Conservation (phyloP, 208 protist genomes). For the Trichomonas tenax region DNA sequence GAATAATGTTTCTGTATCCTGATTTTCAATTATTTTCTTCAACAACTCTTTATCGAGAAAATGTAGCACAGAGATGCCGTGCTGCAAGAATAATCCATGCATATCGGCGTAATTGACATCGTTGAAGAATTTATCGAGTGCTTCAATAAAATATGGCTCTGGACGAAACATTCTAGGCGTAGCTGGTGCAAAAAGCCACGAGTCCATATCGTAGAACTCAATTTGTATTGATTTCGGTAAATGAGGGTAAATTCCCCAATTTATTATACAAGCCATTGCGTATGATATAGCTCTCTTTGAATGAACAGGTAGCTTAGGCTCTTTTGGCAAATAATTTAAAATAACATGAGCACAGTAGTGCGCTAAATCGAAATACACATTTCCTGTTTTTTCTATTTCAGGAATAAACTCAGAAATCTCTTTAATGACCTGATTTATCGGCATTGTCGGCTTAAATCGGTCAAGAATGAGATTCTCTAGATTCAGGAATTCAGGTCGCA, state of each 20-base stretch:
- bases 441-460: background rate
- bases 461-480: background rate
- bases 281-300: background rate
- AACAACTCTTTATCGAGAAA: background rate
- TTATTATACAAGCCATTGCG: background rate
- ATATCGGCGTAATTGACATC: background rate
- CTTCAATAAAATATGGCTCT: background rate
- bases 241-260: constrained; percentile 9
- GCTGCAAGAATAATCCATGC: background rate
- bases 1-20: background rate
- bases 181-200: background rate
- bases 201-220: background rate
- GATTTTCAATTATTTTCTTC: background rate
- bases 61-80: background rate
- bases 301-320: background rate
- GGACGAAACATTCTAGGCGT: background rate
- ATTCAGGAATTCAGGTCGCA: background rate
- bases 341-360: background rate
- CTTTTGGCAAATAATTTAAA: background rate
- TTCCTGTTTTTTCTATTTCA: background rate
- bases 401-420: background rate
- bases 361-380: background rate
- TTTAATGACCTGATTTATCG: background rate
- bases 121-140: background rate
- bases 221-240: background rate